Evolutionary conservation across 2,329 filamentous ascomycete species (phyloP).

Genomic region (Byssochlamys sp.): DNA sequence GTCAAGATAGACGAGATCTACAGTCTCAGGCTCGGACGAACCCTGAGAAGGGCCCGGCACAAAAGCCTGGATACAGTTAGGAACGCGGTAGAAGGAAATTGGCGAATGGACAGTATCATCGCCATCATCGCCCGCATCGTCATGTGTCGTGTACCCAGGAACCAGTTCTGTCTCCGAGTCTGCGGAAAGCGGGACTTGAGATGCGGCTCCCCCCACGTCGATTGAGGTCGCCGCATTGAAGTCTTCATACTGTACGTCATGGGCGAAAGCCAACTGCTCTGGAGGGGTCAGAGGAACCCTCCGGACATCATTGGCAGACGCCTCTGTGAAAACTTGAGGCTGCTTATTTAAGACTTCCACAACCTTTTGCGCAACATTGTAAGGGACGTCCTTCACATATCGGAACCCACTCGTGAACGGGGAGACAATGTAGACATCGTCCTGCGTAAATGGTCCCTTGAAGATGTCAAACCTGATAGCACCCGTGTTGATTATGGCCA

Average conservation of each 20-base stretch:
- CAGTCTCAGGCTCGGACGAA: slow-evolving; percentile 52
- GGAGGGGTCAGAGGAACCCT: slow-evolving; percentile 34
- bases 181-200: slow-evolving; percentile 23
- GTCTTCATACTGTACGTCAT: slow-evolving; percentile 14
- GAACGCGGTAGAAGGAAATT: slow-evolving; percentile 65
- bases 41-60: slow-evolving; percentile 38
- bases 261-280: slow-evolving; percentile 29
- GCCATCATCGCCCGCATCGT: slow-evolving; percentile 72
- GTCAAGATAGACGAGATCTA: slow-evolving; percentile 85
- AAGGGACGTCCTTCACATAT: slow-evolving; percentile 72
- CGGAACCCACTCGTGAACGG: slow-evolving; percentile 75
- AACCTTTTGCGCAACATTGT: slow-evolving; percentile 61
- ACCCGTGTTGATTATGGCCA: slow-evolving; percentile 79
- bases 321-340: slow-evolving; percentile 38
- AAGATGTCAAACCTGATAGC: slow-evolving; percentile 93
- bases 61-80: slow-evolving; percentile 72
- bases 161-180: slow-evolving; percentile 36
- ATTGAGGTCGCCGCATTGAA: not conserved
- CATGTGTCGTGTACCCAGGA: slow-evolving; percentile 79
- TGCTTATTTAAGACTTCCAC: slow-evolving; percentile 50
- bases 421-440: slow-evolving; percentile 75
- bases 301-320: slow-evolving; percentile 9
- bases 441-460: slow-evolving; percentile 78
- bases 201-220: slow-evolving; percentile 3
- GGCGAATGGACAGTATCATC: slow-evolving; percentile 78